Evolutionary conservation across 176 grass and related monocot species (phyloP).

Genomic region (Oryza coarctata): DNA sequence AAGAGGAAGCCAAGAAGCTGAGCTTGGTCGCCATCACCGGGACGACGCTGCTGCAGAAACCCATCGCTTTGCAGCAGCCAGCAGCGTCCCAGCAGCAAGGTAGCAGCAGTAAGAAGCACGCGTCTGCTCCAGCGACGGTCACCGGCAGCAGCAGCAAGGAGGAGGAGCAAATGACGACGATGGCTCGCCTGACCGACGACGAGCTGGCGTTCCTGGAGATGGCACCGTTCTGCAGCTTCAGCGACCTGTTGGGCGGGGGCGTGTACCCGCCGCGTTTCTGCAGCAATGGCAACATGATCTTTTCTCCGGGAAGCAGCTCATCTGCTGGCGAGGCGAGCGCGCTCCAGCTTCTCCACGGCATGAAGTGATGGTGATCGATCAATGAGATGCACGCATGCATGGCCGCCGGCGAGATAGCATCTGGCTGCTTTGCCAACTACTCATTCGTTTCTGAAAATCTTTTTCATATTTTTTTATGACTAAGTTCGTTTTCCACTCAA

Average conservation of each 20-base stretch:
- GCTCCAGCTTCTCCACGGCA: background rate
- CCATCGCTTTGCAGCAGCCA: background rate
- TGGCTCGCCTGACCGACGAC: conserved; percentile 31
- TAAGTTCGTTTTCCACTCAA: too few relatives aligned
- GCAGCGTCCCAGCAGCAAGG: background rate
- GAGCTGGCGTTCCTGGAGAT: conserved; percentile 47
- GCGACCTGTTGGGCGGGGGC: conserved; percentile 20
- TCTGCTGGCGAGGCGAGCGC: conserved; percentile 3
- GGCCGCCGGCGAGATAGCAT: background rate
- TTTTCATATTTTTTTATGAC: too few relatives aligned
- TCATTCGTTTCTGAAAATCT: background rate
- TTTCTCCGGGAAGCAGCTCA: background rate
- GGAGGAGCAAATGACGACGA: background rate
- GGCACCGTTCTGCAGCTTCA: conserved; percentile 32
- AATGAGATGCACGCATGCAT: too few relatives aligned
- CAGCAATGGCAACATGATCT: too few relatives aligned
- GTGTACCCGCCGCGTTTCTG: background rate
- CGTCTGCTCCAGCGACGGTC: background rate
- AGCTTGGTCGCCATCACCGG: conserved; percentile 65
- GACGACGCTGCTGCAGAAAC: conserved; percentile 60
- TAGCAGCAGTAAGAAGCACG: background rate
- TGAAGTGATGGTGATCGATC: background rate
- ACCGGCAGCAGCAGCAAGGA: background rate
- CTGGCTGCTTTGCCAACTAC: background rate
- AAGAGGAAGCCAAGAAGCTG: conserved; percentile 48